Evolutionary conservation across 2,329 filamentous ascomycete species (phyloP).

Genomic region (Colletotrichum chrysophilum): DNA sequence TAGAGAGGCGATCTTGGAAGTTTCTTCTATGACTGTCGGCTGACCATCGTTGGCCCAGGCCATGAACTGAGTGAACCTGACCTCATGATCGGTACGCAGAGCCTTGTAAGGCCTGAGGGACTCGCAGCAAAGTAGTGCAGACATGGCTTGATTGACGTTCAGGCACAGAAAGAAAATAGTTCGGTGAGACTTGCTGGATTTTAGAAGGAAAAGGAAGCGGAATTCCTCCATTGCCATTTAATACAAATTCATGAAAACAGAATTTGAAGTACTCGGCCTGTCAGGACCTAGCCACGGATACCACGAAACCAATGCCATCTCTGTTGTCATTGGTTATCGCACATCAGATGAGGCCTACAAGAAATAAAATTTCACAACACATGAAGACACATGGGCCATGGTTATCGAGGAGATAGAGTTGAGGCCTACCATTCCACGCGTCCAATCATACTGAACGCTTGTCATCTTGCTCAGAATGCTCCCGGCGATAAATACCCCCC

Average conservation of each 20-base stretch:
- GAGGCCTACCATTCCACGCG: neutral
- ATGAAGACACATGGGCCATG: neutral
- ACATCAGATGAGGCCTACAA: conserved; percentile 1
- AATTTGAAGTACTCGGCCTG: neutral
- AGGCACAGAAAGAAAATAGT: neutral
- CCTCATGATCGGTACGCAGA: conserved; percentile 26
- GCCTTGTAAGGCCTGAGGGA: conserved; percentile 28
- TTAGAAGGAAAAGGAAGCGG: neutral
- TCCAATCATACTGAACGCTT: neutral
- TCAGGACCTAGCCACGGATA: neutral
- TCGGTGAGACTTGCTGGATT: neutral
- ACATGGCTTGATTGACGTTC: neutral
- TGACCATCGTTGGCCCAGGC: conserved; percentile 35
- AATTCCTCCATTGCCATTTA: neutral
- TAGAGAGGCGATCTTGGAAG: conserved; percentile 21
- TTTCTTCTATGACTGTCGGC: neutral
- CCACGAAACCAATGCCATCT: neutral
- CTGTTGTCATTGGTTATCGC: neutral
- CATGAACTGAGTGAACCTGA: conserved; percentile 29
- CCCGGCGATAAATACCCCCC: neutral
- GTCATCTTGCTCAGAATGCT: neutral
- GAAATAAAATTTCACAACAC: neutral
- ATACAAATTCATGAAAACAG: neutral
- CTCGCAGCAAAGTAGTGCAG: conserved; percentile 30
- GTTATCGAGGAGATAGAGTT: neutral